phyloP scores from a whole-genome alignment of 495 filamentous ascomycete genomes.

The Penicillium psychrofluorescens region DNA sequence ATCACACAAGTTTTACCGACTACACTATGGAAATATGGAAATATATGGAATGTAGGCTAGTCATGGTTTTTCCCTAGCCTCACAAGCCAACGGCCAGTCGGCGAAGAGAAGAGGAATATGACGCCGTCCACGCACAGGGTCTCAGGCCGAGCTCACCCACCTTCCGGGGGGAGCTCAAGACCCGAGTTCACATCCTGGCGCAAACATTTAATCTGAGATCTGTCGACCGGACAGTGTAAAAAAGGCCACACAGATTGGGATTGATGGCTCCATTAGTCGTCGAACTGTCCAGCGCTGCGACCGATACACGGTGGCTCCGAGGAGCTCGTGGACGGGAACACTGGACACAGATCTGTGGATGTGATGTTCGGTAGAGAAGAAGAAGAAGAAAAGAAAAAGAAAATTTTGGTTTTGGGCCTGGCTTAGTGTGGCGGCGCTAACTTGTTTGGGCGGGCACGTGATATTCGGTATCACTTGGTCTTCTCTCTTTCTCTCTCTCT shows the following conservation, averaged over 20 bases:
- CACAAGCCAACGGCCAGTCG: constrained; percentile 73
- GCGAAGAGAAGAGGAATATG: constrained; percentile 84
- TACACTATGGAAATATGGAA: constrained; percentile 1
- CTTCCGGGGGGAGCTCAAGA: constrained; percentile 73
- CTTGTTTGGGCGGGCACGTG: constrained; percentile 7
- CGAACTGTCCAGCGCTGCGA: constrained; percentile 78
- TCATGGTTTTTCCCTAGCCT: constrained; percentile 83
- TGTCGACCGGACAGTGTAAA: constrained; percentile 80
- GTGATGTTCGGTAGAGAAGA: constrained; percentile 41
- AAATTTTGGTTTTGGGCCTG: constrained; percentile 23
- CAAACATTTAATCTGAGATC: constrained; percentile 68
- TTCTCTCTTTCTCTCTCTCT: neutral
- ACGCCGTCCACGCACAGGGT: constrained; percentile 51
- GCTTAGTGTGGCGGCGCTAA: constrained; percentile 19
- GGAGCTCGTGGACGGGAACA: constrained; percentile 52
- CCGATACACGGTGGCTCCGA: constrained; percentile 48
- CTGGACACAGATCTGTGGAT: constrained; percentile 76
- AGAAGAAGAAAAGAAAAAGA: constrained; percentile 24
- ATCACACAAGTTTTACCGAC: neutral
- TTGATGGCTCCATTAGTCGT: constrained; percentile 74
- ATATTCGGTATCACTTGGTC: constrained; percentile 1
- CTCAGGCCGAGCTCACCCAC: constrained; percentile 62
- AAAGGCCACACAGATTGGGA: constrained; percentile 58
- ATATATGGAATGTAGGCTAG: constrained; percentile 55
- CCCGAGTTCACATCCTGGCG: constrained; percentile 26